phyloP scores from a whole-genome alignment of 805 yeast genomes.

The Grigorovia yakushimaensis region DNA sequence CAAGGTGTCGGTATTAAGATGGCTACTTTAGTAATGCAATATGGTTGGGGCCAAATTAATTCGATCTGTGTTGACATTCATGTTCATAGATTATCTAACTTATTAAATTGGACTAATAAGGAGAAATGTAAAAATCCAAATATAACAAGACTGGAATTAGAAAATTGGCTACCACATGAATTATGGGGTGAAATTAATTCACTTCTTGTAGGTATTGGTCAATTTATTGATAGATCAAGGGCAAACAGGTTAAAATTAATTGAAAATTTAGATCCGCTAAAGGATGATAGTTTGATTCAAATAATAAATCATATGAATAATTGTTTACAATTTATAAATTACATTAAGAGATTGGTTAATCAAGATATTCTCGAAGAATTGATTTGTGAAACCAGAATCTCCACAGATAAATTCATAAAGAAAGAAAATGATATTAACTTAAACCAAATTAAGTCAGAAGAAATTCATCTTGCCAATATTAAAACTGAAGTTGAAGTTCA shows the following conservation, averaged over 20 bases:
- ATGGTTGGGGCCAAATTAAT: slow-evolving; percentile 64
- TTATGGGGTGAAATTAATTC: slow-evolving; percentile 85
- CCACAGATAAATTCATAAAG: neutral
- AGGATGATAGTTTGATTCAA: slow-evolving; percentile 1
- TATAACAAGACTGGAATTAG: slow-evolving; percentile 54
- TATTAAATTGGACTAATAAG: slow-evolving; percentile 68
- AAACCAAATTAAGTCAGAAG: neutral
- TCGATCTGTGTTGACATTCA: slow-evolving; percentile 97
- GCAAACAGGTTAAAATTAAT: slow-evolving; percentile 27
- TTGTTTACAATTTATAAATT: slow-evolving; percentile 1
- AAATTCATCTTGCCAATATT: neutral
- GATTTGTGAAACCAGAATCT: neutral
- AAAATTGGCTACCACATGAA: slow-evolving; percentile 63
- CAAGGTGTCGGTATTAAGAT: slow-evolving; percentile 97
- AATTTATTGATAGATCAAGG: slow-evolving; percentile 69
- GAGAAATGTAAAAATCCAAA: slow-evolving; percentile 55
- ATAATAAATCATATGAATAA: slow-evolving; percentile 7
- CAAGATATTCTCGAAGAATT: neutral
- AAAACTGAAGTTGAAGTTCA: neutral
- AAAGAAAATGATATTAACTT: neutral
- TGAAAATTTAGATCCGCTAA: slow-evolving; percentile 1
- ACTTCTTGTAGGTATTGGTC: slow-evolving; percentile 87
- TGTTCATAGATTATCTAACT: slow-evolving; percentile 65
- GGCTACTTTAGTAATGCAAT: slow-evolving; percentile 75
- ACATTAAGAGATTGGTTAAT: neutral